Percentiles rank a stretch among this genome's conserved stretches.
Evolutionary conservation across 169 alveolate species (phyloP).

Genomic region (Plasmodium knowlesi): DNA sequence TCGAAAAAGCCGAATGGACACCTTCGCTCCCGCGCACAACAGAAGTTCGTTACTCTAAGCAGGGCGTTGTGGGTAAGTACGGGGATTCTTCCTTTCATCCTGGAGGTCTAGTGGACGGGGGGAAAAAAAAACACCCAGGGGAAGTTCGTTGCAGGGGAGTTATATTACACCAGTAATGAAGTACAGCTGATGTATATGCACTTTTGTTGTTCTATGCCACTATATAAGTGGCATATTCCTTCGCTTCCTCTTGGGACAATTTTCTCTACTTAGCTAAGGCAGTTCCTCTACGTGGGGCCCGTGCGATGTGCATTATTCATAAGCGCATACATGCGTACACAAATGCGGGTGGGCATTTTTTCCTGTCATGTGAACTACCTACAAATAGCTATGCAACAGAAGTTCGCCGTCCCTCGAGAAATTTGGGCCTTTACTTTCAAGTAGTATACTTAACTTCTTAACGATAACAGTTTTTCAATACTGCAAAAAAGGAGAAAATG

Average conservation of each 20-base stretch:
- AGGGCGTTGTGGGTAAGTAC: conserved; percentile 4
- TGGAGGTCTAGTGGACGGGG: background rate
- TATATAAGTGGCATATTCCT: background rate
- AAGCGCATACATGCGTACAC: background rate
- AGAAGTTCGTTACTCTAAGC: background rate
- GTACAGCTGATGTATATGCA: background rate
- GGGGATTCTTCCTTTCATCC: conserved; percentile 13
- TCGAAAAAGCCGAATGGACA: background rate
- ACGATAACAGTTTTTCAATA: background rate
- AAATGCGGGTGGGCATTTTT: background rate
- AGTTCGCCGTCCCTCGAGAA: background rate
- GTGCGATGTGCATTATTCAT: background rate
- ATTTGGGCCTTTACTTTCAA: background rate
- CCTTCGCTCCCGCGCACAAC: background rate
- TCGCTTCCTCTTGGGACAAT: background rate
- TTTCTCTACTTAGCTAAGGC: background rate
- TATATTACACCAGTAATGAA: background rate
- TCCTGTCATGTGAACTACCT: background rate
- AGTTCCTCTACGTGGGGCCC: background rate
- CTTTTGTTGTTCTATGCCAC: background rate
- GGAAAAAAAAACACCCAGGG: background rate
- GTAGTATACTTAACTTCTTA: background rate
- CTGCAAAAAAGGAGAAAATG: background rate
- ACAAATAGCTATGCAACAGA: background rate
- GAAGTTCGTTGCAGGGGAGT: background rate